A percentile compares a stretch with the other conserved stretches of the same genome.
Evolutionary conservation across 257 asterid genomes (phyloP).

Genomic region (Solanum appendiculatum): DNA sequence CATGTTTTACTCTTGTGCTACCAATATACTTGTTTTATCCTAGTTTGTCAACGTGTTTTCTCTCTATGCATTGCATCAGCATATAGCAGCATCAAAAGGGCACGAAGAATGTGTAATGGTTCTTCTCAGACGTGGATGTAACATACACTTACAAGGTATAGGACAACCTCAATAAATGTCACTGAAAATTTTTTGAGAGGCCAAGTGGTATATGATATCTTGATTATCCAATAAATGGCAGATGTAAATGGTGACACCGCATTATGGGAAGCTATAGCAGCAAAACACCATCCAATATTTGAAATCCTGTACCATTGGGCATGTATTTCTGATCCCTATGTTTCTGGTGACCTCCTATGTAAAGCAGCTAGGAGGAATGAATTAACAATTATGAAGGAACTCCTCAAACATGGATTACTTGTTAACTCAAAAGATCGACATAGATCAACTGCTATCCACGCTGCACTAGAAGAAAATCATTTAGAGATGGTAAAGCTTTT

Average conservation of each 20-base stretch:
- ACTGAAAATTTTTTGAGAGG: neutral
- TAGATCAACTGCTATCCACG: constrained; percentile 58
- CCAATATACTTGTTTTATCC: neutral
- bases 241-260: constrained; percentile 79
- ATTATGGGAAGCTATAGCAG: constrained; percentile 67
- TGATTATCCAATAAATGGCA: constrained; percentile 5
- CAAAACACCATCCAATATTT: constrained; percentile 62
- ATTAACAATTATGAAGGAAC: constrained; percentile 40
- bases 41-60: neutral
- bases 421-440: constrained; percentile 66
- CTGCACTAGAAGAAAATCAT: constrained; percentile 41
- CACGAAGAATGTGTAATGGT: constrained; percentile 75
- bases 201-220: neutral
- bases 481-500: constrained; percentile 58
- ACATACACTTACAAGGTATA: constrained; percentile 66
- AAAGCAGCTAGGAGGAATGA: constrained; percentile 58
- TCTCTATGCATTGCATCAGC: constrained; percentile 27
- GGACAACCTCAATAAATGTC: neutral
- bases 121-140: constrained; percentile 78
- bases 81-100: constrained; percentile 78
- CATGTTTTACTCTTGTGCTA: too few species aligned
- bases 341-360: constrained; percentile 84
- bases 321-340: constrained; percentile 56
- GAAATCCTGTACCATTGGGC: constrained; percentile 78
- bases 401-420: constrained; percentile 57